phyloP scores from a whole-genome alignment of 106 monocot genomes.

The Dendrobium catenatum region DNA sequence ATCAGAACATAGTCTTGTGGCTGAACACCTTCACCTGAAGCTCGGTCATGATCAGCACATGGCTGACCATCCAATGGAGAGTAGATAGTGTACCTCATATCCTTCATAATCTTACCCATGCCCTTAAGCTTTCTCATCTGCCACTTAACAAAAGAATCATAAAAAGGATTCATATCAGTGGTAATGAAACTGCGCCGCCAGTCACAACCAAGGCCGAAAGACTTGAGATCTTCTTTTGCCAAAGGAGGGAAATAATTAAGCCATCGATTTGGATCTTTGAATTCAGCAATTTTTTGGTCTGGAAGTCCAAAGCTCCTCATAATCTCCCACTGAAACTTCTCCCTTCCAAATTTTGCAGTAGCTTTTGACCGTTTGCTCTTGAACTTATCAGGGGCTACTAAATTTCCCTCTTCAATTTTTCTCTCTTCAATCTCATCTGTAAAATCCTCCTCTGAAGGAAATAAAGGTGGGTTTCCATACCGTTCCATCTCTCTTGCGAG shows the following conservation, averaged over 20 bases:
- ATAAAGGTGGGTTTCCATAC: slow-evolving; percentile 72
- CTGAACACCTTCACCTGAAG: slow-evolving; percentile 88
- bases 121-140: slow-evolving; percentile 72
- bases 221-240: slow-evolving; percentile 75
- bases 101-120: slow-evolving; percentile 81
- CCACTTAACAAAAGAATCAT: slow-evolving; percentile 90
- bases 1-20: slow-evolving; percentile 87
- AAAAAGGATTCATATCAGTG: slow-evolving; percentile 84
- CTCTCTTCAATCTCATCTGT: slow-evolving; percentile 8
- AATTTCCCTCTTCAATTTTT: slow-evolving; percentile 25
- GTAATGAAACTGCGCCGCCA: slow-evolving; percentile 93
- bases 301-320: slow-evolving; percentile 73
- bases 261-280: slow-evolving; percentile 74
- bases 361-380: slow-evolving; percentile 91
- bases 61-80: slow-evolving; percentile 91
- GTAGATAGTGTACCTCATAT: slow-evolving; percentile 72
- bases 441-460: slow-evolving; percentile 51
- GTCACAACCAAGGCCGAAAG: slow-evolving; percentile 87
- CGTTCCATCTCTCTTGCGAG: slow-evolving; percentile 49
- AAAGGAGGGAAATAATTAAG: slow-evolving; percentile 72
- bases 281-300: slow-evolving; percentile 61
- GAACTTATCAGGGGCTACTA: slow-evolving; percentile 59
- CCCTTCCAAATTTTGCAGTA: slow-evolving; percentile 58
- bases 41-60: slow-evolving; percentile 93
- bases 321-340: slow-evolving; percentile 91